Base-by-base conservation (phyloP, 2,329 filamentous ascomycete species). In the Aspergillus neotritici region DNA sequence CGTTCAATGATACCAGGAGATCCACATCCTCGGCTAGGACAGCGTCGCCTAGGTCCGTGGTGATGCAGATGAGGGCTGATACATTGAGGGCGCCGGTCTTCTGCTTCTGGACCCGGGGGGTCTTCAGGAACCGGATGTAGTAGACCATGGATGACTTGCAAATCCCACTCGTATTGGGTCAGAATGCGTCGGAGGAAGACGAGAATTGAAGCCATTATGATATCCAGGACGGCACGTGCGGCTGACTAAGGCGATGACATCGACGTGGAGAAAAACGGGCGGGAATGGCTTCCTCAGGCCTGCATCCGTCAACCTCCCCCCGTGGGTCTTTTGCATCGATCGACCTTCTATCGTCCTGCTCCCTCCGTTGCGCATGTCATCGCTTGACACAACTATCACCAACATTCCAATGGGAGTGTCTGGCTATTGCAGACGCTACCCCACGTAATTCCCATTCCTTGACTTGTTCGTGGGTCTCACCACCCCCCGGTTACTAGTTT, bases 61-160 rank as follows among this genome's bases (percentile, higher is more conserved):
- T 83, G 56, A 86, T 74, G 31, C 82, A 83, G 46, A 86, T 68
- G 25, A 80, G 68, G 37, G 73, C 67, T 47, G 67, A 74, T 43
- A 80, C 62, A 12, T 62, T 60, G 43, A 72, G 58, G 12, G 56
- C 54, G 25, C 68, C 66, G 17, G 57, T 46, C 41, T 71, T 67
- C 45, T 74, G 64, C 42, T 71, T 70, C 35, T 63, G 56, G 30
- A 70, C 55, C 41, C 67, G 66, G 8, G 83, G 82, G 2, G 77
- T 68, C 55, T 85, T 86, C 53, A 87, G 71, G 54, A 86, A 84
- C 48, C 83, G 81, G 55, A 86, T 71, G 60, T 83, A 84, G 51
- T 79, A 74, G 10, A 73, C 70, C 76, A 79, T 79, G 38, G 25
- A 34, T 42, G 34, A 30, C 9, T 17, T 9, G 4, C 5, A 7